Percentiles rank a stretch among this genome's conserved stretches.
Evolutionary conservation across 2,329 filamentous ascomycete species (phyloP).

Genomic region (Exophiala oligosperma): DNA sequence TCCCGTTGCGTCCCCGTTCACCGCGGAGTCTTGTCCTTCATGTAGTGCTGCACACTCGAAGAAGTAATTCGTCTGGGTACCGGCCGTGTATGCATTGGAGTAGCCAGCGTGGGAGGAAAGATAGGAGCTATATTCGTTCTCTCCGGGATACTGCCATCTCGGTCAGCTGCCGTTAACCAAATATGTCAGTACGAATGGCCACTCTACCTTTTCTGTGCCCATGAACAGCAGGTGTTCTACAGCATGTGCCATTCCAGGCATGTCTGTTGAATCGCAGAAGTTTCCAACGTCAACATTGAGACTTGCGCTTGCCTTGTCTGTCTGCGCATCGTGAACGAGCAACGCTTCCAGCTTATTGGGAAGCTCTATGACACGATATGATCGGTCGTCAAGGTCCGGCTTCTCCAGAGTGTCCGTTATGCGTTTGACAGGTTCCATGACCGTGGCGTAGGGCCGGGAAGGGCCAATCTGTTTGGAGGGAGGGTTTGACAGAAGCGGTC

Average conservation of each 20-base stretch:
- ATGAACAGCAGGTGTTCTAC: constrained; percentile 97
- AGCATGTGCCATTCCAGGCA: constrained; percentile 93
- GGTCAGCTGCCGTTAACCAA: constrained; percentile 4
- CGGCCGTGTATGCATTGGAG: constrained; percentile 92
- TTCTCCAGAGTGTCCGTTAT: constrained; percentile 76
- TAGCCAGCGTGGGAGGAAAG: constrained; percentile 84
- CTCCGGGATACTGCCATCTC: constrained; percentile 70
- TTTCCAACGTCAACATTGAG: constrained; percentile 95
- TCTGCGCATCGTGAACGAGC: constrained; percentile 88
- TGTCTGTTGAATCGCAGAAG: constrained; percentile 86
- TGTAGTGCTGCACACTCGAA: constrained; percentile 89
- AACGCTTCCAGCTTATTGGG: constrained; percentile 86
- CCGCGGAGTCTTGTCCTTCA: constrained; percentile 35
- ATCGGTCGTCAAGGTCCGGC: constrained; percentile 79
- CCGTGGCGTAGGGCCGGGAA: constrained; percentile 23
- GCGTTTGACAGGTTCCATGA: constrained; percentile 32
- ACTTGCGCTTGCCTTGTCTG: constrained; percentile 94
- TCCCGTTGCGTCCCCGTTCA: constrained; percentile 23
- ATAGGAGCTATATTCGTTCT: constrained; percentile 95
- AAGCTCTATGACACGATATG: constrained; percentile 83
- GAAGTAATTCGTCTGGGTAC: constrained; percentile 95
- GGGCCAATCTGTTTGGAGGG: constrained; percentile 4
- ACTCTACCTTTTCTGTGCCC: constrained; percentile 83
- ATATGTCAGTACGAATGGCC: background rate
- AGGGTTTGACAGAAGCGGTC: constrained; percentile 6